These are phyloP conservation scores for Quillaja saponaria DNA, from an alignment of 306 rosid genomes.

Conservation along the genomic window DNA sequence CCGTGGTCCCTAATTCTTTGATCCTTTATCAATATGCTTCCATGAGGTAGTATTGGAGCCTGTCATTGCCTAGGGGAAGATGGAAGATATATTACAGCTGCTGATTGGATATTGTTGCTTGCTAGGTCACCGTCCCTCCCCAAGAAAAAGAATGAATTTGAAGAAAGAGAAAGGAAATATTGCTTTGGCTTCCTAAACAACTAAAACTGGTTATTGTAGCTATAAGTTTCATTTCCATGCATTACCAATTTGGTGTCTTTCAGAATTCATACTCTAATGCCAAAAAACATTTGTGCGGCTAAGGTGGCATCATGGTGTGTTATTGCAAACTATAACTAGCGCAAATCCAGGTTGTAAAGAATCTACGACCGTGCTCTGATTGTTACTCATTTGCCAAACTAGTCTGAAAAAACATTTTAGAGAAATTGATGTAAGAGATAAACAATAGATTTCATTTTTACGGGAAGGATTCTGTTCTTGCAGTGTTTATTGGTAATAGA, in stretches of 20 bases:
- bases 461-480: conserved; percentile 68
- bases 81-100: neutral
- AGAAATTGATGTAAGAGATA: conserved; percentile 64
- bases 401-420: conserved; percentile 48
- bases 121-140: conserved; percentile 77
- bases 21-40: neutral
- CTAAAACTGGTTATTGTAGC: conserved; percentile 48
- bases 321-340: conserved; percentile 75
- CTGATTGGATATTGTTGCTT: conserved; percentile 50
- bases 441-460: conserved; percentile 69
- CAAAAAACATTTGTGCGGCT: conserved; percentile 75
- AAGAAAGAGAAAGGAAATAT: conserved; percentile 67
- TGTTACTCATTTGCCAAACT: conserved; percentile 75
- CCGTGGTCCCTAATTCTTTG: conserved; percentile 56
- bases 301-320: conserved; percentile 69
- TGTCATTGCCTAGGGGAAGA: neutral
- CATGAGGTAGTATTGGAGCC: neutral
- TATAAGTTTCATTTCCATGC: neutral
- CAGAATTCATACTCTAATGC: conserved; percentile 71
- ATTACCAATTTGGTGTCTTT: conserved; percentile 57
- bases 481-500: conserved; percentile 63
- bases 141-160: conserved; percentile 63
- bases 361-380: conserved; percentile 76
- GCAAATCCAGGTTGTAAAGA: conserved; percentile 69
- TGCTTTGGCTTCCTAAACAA: conserved; percentile 60